A percentile compares a stretch with the other conserved stretches of the same genome.
These are phyloP conservation scores for Cladosporium sp. DNA, from an alignment of 2,329 filamentous ascomycete species.

Conservation along the genomic window DNA sequence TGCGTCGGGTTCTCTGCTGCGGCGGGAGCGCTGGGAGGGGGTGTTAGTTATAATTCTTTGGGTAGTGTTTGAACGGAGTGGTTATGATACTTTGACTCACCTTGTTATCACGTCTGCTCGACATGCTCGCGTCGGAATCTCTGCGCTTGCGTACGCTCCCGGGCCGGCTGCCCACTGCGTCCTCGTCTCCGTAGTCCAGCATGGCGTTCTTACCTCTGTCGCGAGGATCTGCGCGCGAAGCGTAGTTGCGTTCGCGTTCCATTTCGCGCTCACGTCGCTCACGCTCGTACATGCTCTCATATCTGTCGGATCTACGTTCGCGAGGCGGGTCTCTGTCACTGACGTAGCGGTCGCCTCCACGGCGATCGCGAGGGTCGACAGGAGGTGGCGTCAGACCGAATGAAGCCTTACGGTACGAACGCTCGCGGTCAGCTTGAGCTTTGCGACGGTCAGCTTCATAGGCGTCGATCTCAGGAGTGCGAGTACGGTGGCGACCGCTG, in stretches of 20 bases:
- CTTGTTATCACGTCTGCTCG: constrained; percentile 39
- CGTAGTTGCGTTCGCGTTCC: constrained; percentile 82
- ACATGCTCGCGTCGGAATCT: constrained; percentile 50
- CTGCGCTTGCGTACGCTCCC: constrained; percentile 66
- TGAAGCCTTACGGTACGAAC: constrained; percentile 76
- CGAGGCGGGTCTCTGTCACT: constrained; percentile 22
- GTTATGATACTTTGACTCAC: constrained; percentile 26
- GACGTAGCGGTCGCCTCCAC: constrained; percentile 30
- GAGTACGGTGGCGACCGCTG: constrained; percentile 46
- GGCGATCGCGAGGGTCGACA: constrained; percentile 30
- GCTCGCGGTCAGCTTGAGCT: constrained; percentile 88
- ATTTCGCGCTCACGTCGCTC: constrained; percentile 85
- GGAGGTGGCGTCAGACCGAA: constrained; percentile 33
- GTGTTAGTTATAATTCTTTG: constrained; percentile 10
- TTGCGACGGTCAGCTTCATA: constrained; percentile 95
- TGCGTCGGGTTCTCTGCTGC: constrained; percentile 19
- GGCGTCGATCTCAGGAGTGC: constrained; percentile 81
- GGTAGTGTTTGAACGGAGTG: background rate
- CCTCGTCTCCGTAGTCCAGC: constrained; percentile 81
- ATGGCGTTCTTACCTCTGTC: constrained; percentile 68
- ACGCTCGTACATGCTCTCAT: constrained; percentile 64
- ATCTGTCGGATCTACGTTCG: constrained; percentile 26
- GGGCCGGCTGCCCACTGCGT: constrained; percentile 42
- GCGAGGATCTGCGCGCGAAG: constrained; percentile 73
- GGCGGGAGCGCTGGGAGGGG: constrained; percentile 20